These are phyloP conservation scores for Exophiala spinifera DNA, from an alignment of 2,329 filamentous ascomycete species.

Conservation along the genomic window DNA sequence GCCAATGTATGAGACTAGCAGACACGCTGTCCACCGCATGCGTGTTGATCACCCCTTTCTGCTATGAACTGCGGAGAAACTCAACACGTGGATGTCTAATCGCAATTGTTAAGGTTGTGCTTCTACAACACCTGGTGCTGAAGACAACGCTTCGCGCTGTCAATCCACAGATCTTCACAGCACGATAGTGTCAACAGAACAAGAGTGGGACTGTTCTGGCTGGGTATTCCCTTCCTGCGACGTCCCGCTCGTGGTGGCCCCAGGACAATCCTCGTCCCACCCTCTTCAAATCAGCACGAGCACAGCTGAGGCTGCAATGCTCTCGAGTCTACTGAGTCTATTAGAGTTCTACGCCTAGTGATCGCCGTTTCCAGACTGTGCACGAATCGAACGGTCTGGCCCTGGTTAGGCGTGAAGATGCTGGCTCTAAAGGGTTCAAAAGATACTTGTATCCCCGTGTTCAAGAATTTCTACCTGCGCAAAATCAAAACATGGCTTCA, in stretches of 20 bases:
- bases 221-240: neutral
- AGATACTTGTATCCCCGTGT: neutral
- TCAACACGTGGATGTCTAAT: neutral
- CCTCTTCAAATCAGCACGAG: neutral
- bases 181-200: neutral
- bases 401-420: neutral
- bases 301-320: neutral
- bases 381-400: neutral
- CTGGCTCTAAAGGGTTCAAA: no score
- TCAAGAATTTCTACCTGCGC: neutral
- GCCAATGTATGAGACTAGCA: neutral
- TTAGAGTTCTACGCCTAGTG: no score
- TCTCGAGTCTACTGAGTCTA: neutral
- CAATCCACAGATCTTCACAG: neutral
- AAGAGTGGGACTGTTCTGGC: neutral
- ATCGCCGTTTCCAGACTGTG: neutral
- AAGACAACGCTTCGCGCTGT: neutral
- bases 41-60: constrained; percentile 1
- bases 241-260: neutral
- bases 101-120: neutral
- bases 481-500: no score
- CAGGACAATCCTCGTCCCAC: neutral
- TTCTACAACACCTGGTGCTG: neutral
- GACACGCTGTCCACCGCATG: neutral
- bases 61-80: neutral